phyloP scores from a whole-genome alignment of 2,329 filamentous ascomycete species.

The Cyphellophora attinorum region DNA sequence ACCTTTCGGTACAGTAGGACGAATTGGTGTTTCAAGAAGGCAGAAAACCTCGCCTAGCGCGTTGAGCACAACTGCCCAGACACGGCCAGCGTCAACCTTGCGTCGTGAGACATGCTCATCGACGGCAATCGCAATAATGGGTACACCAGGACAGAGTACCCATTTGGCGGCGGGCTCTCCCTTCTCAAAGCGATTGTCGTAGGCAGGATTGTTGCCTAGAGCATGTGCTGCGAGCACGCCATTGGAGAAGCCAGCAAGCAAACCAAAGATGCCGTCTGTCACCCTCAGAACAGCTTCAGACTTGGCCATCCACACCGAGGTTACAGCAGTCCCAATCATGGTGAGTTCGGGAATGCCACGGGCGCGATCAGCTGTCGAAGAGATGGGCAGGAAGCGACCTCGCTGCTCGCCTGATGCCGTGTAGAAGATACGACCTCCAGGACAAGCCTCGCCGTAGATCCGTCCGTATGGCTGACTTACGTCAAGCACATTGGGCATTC shows the following conservation, averaged over 20 bases:
- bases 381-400: constrained; percentile 62
- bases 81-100: constrained; percentile 58
- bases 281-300: constrained; percentile 59
- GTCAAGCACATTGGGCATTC: constrained; percentile 78
- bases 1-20: constrained; percentile 39
- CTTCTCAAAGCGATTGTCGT: constrained; percentile 53
- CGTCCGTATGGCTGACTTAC: constrained; percentile 78
- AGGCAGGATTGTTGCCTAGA: constrained; percentile 52
- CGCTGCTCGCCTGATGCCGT: constrained; percentile 64
- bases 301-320: constrained; percentile 84
- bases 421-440: constrained; percentile 72
- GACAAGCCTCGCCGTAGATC: constrained; percentile 76
- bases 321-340: constrained; percentile 60
- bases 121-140: constrained; percentile 72
- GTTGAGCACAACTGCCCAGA: constrained; percentile 92
- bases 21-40: constrained; percentile 59
- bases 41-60: constrained; percentile 88
- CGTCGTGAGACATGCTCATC: constrained; percentile 72
- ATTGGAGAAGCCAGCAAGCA: constrained; percentile 72
- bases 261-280: constrained; percentile 70
- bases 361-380: constrained; percentile 46
- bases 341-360: constrained; percentile 70
- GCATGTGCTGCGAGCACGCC: constrained; percentile 78
- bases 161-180: constrained; percentile 81
- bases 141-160: constrained; percentile 85